phyloP scores from a whole-genome alignment of 441 rosid species.

The Flueggea neowawraea region DNA sequence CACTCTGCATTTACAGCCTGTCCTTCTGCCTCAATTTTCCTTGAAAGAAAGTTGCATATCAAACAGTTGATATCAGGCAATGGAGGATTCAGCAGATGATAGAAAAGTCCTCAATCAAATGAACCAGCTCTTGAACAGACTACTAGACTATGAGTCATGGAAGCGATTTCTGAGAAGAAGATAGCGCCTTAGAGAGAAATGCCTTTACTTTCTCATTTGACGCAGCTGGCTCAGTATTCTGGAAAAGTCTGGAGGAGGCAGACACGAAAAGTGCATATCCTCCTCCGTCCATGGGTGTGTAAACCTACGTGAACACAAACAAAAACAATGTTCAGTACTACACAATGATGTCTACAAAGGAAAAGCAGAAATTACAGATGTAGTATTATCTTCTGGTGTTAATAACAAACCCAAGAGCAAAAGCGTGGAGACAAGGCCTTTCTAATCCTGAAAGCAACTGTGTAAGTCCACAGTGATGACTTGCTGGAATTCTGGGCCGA shows the following conservation, averaged over 20 bases:
- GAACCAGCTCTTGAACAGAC: too few species aligned
- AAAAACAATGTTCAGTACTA: not conserved
- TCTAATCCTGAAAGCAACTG: constrained; percentile 56
- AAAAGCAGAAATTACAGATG: not conserved
- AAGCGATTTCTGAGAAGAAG: not conserved
- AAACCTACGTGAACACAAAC: constrained; percentile 43
- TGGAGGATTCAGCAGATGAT: too few species aligned
- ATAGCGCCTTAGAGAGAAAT: not conserved
- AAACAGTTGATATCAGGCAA: too few species aligned
- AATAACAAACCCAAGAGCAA: constrained; percentile 68
- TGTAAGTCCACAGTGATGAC: constrained; percentile 38
- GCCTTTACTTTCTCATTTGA: constrained; percentile 53
- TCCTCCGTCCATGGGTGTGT: constrained; percentile 70
- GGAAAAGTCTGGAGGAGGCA: constrained; percentile 79
- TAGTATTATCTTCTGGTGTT: constrained; percentile 18
- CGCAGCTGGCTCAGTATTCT: constrained; percentile 53
- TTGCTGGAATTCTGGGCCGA: constrained; percentile 44
- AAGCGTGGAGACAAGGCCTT: constrained; percentile 94
- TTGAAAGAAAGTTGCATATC: too few species aligned
- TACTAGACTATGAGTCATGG: too few species aligned
- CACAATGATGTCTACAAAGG: constrained; percentile 4
- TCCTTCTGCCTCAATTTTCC: not conserved
- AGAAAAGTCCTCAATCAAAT: too few species aligned
- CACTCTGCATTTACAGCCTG: not conserved
- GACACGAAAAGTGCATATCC: constrained; percentile 58